phyloP scores from a whole-genome alignment of 2,329 filamentous ascomycete species.

The Chaetomium sp. region DNA sequence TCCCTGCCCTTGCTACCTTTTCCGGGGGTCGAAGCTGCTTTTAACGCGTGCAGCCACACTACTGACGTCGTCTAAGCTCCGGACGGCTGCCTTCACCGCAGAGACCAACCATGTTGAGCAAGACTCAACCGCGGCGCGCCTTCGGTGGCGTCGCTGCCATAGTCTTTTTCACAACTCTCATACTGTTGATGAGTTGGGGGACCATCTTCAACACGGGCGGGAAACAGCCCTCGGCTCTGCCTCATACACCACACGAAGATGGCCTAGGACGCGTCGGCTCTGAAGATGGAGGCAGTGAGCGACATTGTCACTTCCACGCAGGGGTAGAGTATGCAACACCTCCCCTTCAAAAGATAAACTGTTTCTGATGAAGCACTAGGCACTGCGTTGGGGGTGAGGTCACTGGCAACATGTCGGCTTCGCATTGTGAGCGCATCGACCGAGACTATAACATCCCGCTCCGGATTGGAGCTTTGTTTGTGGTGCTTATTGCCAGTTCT shows the following conservation, averaged over 20 bases:
- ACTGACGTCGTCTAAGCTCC: background rate
- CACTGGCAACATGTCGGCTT: constrained; percentile 27
- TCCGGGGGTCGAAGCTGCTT: background rate
- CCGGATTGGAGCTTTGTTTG: constrained; percentile 71
- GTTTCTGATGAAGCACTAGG: constrained; percentile 39
- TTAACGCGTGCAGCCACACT: background rate
- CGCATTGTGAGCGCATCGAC: constrained; percentile 48
- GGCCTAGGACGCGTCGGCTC: constrained; percentile 26
- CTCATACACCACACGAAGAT: constrained; percentile 17
- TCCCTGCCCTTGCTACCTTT: background rate
- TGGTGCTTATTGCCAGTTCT: constrained; percentile 67
- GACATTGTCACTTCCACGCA: constrained; percentile 70
- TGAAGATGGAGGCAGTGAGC: constrained; percentile 15
- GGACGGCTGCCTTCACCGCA: background rate
- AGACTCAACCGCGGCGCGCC: background rate
- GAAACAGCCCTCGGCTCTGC: background rate
- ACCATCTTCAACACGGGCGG: constrained; percentile 18
- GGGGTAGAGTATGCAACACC: constrained; percentile 65
- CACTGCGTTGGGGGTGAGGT: constrained; percentile 59
- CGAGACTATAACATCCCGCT: constrained; percentile 68
- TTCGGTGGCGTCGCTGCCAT: background rate
- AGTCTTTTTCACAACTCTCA: background rate
- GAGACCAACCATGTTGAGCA: background rate
- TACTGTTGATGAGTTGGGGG: background rate
- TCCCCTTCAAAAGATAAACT: background rate